Conservation (phyloP, 2,329 filamentous ascomycete species). For the Fusarium ambrosium region DNA sequence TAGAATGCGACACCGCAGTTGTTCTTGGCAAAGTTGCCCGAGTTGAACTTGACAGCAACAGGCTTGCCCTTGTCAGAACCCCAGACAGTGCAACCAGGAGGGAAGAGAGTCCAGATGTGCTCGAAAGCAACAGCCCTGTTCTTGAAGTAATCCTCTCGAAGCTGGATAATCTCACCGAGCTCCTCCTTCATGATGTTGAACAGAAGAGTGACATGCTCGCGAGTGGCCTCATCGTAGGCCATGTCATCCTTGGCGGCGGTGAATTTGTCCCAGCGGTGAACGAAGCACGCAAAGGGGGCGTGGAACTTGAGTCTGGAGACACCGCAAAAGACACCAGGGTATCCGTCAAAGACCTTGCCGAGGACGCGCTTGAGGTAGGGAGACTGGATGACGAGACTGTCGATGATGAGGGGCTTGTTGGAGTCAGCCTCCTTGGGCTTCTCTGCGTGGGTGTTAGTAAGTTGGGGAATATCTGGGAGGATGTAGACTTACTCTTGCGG, state of each 20-base stretch:
- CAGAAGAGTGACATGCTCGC: conserved; percentile 62
- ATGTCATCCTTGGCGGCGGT: conserved; percentile 56
- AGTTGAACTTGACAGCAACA: conserved; percentile 55
- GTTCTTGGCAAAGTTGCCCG: conserved; percentile 54
- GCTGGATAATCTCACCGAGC: conserved; percentile 63
- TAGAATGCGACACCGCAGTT: conserved; percentile 57
- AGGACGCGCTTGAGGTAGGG: conserved; percentile 71
- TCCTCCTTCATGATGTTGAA: conserved; percentile 63
- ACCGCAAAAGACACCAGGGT: conserved; percentile 70
- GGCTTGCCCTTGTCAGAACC: conserved; percentile 56
- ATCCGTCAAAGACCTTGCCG: conserved; percentile 66
- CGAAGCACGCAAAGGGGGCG: conserved; percentile 72
- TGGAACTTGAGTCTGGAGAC: conserved; percentile 72
- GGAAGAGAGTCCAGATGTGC: conserved; percentile 68
- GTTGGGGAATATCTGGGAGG: too few species aligned
- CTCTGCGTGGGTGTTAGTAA: conserved; percentile 25
- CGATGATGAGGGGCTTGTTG: conserved; percentile 70
- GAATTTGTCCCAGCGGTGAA: conserved; percentile 73
- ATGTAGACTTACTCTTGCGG: conserved; percentile 58
- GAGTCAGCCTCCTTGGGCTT: conserved; percentile 67
- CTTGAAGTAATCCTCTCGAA: conserved; percentile 64
- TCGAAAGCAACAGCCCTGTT: conserved; percentile 68
- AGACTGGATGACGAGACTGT: conserved; percentile 75
- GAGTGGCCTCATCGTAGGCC: conserved; percentile 57
- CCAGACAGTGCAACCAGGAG: conserved; percentile 59